These are phyloP conservation scores for Coniophora puteana DNA, from an alignment of 1,284 basidiomycete genomes.

Conservation along the genomic window DNA sequence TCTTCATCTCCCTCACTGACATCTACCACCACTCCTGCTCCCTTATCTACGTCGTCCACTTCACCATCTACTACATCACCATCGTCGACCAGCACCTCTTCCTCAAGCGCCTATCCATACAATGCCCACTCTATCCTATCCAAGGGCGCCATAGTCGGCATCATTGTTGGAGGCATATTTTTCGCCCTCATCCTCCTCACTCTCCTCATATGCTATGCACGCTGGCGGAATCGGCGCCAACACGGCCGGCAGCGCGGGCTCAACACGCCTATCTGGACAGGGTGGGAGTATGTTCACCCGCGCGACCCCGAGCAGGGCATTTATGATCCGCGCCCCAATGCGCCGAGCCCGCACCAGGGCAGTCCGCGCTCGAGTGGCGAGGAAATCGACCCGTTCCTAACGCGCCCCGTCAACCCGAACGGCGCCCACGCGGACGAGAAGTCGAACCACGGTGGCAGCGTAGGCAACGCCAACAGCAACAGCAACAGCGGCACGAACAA, in stretches of 20 bases:
- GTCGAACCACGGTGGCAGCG: neutral
- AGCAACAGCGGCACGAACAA: constrained; percentile 25
- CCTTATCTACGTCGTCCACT: constrained; percentile 16
- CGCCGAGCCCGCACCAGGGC: constrained; percentile 46
- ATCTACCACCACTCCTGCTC: constrained; percentile 20
- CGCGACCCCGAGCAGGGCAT: neutral
- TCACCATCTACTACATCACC: constrained; percentile 22
- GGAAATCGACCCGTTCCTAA: constrained; percentile 60
- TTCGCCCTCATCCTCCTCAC: constrained; percentile 43
- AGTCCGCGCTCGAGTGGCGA: constrained; percentile 64
- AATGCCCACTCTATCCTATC: constrained; percentile 24
- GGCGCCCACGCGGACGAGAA: neutral
- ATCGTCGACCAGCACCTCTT: constrained; percentile 14
- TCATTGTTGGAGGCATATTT: constrained; percentile 40
- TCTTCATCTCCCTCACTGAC: constrained; percentile 17
- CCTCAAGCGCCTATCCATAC: constrained; percentile 14
- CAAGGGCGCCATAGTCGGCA: constrained; percentile 38
- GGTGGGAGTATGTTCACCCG: constrained; percentile 45
- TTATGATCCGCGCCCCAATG: constrained; percentile 19
- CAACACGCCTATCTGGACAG: constrained; percentile 48
- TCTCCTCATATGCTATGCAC: constrained; percentile 45
- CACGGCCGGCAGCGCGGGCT: constrained; percentile 21
- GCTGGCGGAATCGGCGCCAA: constrained; percentile 40
- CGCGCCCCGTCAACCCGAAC: no score
- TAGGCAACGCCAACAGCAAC: constrained; percentile 8